A percentile compares a stretch with the other conserved stretches of the same genome.
phyloP scores from a whole-genome alignment of 495 filamentous ascomycete species.

The Penicillium pancosmium region DNA sequence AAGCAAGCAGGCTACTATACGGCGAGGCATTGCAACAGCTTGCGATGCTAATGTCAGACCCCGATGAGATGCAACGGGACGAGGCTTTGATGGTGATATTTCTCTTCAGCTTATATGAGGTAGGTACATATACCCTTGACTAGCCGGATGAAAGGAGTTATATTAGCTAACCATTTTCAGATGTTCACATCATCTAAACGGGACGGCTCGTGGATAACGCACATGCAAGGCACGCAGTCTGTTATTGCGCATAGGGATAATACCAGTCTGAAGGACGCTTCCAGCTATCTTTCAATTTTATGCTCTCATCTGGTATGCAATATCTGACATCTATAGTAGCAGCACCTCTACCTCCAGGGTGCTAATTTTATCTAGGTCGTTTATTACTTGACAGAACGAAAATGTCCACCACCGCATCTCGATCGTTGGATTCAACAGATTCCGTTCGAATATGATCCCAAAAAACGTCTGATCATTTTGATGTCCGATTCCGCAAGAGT shows the following conservation, averaged over 20 bases:
- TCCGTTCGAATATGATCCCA: slow-evolving; percentile 4
- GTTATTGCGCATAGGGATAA: slow-evolving; percentile 14
- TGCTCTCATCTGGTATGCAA: slow-evolving; percentile 17
- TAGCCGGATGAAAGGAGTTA: not conserved
- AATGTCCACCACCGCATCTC: slow-evolving; percentile 2
- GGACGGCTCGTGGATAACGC: slow-evolving; percentile 19
- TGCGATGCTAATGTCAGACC: slow-evolving; percentile 10
- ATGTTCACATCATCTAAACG: slow-evolving; percentile 14
- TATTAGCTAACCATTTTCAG: not conserved
- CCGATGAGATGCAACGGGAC: slow-evolving; percentile 8
- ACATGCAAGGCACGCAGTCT: slow-evolving; percentile 19
- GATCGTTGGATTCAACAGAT: slow-evolving; percentile 13
- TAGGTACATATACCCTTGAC: not conserved
- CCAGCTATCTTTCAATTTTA: slow-evolving; percentile 8
- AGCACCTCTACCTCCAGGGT: not conserved
- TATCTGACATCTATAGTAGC: not conserved
- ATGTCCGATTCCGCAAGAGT: slow-evolving; percentile 3
- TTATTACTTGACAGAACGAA: slow-evolving; percentile 10
- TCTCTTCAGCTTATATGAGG: slow-evolving; percentile 20
- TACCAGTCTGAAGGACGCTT: slow-evolving; percentile 6
- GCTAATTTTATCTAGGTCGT: slow-evolving; percentile 2
- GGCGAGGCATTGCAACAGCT: slow-evolving; percentile 15
- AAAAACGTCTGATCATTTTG: slow-evolving; percentile 4
- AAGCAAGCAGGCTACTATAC: slow-evolving; percentile 10
- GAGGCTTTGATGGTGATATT: slow-evolving; percentile 20